A percentile compares a stretch with the other conserved stretches of the same genome.
Conservation (phyloP, 495 filamentous ascomycete species). For the Friedmanniomyces simplex region DNA sequence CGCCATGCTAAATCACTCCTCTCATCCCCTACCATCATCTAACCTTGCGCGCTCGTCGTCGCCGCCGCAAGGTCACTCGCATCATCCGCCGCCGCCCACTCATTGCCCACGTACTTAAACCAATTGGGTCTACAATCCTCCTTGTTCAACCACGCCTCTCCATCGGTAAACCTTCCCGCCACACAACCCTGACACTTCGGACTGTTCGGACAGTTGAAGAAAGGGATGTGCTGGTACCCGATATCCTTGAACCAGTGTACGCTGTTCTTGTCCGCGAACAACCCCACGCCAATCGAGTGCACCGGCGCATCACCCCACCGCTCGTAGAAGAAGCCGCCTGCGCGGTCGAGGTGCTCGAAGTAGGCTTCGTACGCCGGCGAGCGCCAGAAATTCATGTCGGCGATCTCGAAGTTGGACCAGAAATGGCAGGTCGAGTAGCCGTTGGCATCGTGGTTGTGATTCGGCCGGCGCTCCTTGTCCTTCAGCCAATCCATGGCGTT, state of each 20-base stretch:
- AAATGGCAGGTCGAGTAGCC: constrained; percentile 99
- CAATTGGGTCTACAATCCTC: constrained; percentile 96
- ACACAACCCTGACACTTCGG: constrained; percentile 87
- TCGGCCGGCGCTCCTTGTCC: constrained; percentile 64
- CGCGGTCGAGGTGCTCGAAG: constrained; percentile 88
- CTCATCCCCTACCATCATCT: background rate
- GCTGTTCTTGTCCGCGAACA: constrained; percentile 83
- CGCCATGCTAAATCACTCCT: background rate
- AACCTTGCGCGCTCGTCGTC: background rate
- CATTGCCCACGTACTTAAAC: constrained; percentile 87
- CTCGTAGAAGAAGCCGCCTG: constrained; percentile 98
- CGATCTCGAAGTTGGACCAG: constrained; percentile 99
- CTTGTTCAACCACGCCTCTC: constrained; percentile 67
- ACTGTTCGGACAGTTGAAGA: constrained; percentile 95
- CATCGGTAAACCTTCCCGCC: constrained; percentile 77
- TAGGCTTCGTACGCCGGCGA: constrained; percentile 86
- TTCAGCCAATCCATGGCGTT: constrained; percentile 82
- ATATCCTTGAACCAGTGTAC: constrained; percentile 99
- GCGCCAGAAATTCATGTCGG: constrained; percentile 89
- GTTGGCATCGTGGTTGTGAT: constrained; percentile 66
- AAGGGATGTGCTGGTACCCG: constrained; percentile 96
- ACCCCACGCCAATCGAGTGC: constrained; percentile 84
- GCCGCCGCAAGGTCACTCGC: background rate
- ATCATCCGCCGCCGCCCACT: constrained; percentile 34
- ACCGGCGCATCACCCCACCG: constrained; percentile 98